Evolutionary conservation across 2,329 filamentous ascomycete species (phyloP).

Genomic region (Arthrobotrys iridis): DNA sequence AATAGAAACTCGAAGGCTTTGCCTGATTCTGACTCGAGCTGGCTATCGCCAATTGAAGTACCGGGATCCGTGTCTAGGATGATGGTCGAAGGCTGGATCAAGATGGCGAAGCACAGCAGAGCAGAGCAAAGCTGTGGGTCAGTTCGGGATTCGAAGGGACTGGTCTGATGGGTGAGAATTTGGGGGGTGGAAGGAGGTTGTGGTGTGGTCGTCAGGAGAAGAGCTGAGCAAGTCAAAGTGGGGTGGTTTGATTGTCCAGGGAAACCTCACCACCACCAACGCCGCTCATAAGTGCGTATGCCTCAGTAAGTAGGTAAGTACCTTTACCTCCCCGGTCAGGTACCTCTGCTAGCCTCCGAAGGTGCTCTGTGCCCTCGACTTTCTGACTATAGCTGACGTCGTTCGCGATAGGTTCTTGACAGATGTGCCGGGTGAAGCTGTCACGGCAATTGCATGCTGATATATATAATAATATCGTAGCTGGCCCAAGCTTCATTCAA

Average conservation of each 20-base stretch:
- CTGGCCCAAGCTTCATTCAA: no score
- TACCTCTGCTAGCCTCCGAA: no score
- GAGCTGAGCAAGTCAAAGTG: not conserved
- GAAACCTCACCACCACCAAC: not conserved
- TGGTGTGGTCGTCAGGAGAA: conserved; percentile 21
- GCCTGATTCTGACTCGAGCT: not conserved
- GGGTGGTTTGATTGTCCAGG: not conserved
- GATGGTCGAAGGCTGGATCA: not conserved
- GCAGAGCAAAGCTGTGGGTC: conserved; percentile 13
- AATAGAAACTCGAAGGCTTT: conserved; percentile 14
- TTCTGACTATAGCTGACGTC: no score
- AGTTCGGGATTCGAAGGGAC: not conserved
- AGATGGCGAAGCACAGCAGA: not conserved
- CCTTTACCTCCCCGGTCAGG: no score
- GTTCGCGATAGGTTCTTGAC: no score
- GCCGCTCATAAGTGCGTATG: not conserved
- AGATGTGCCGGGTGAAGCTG: no score
- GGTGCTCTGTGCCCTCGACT: no score
- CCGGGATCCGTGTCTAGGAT: not conserved
- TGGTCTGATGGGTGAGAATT: not conserved
- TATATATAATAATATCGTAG: no score
- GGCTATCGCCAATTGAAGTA: conserved; percentile 44
- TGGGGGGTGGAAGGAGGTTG: not conserved
- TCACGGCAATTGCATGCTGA: no score
- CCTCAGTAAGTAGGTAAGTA: no score